Evolutionary conservation across 2,329 filamentous ascomycete genomes (phyloP), one percentile per base, ranked within the genome.

Genomic region (Nigrograna mackinnonii): DNA sequence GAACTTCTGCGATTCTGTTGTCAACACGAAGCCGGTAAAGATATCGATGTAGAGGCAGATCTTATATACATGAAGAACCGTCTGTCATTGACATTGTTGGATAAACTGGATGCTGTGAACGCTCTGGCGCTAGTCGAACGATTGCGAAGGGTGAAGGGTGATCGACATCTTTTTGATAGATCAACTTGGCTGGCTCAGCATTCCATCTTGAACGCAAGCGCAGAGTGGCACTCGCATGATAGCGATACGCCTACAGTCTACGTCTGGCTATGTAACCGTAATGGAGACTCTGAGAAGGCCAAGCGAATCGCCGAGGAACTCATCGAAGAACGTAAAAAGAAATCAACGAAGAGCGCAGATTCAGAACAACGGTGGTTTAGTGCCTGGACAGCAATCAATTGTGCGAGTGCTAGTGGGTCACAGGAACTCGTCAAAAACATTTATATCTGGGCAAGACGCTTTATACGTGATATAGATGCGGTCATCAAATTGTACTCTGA

Each of bases 401-500:
- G 51, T 43, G 58, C 67, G 11, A 54, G 62, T 3, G 63, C 63
- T 13, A 69, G 62, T 35, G 60, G 62, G 2, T 68, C 58, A 7
- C 39, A 68, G 1, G 44, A 57, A 1, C 13, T 70, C 2, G 60
- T 61, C 16, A 51, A 48, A 16, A 55, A 67, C 5, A 57, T 59
- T 1, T 24, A 70, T 2, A 22, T 57, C 2, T 73, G 70, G 70
- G 50, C 61, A 1, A 63, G 57, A 5, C 57, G 66, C 2, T 73
- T 62, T 41, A 52, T 66, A n/a, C 62, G 62, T 18, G 71, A 73
- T 52, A 9, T 16, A n/a, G 35, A 55, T 17, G 66, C 63, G 3
- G 47, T 54, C 4, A 50, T 49, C 28, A 41, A 34, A 3, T 43
- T 71, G 3, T 67, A 61, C 40, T 43, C 31, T 13, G 19, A 40